Evolutionary conservation across 2,329 filamentous ascomycete genomes (phyloP), one percentile per base, ranked within the genome.

Genomic region (Thielaviopsis euricoi): DNA sequence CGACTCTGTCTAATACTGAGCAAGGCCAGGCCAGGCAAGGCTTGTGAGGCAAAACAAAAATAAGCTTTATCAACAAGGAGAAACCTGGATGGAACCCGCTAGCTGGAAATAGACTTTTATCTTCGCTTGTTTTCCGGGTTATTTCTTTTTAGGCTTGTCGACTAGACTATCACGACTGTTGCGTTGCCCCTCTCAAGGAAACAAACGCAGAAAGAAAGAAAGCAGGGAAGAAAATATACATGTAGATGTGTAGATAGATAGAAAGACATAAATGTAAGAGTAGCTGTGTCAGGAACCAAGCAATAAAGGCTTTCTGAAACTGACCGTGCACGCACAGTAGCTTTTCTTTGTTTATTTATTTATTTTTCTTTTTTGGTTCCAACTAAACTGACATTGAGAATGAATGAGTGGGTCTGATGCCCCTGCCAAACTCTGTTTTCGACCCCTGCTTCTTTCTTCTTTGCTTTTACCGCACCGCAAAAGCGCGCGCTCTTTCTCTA

Each of bases 301-400:
- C 51, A 21, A 50, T 37, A 43, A 40, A 49, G 40, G 25, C 33
- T 19, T 50, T 55, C 48, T 58, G 57, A 58, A 58, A 58, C 57
- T 9, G 25, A 26, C 25, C 25, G 25, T 26, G 25, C 25, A 26
- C 25, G 25, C 9, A 26, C 4, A 26, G 25, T 26, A 26, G 9
- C 4, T 4, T 26, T 10, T 19, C 9, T 4, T 10, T 46, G 17
- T 17, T 40, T 4, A 6, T 17, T 17, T 40, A 4, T 17, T 17
- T 19, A 5, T 6, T 46, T 17, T 46, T 43, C 17, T n/a, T 10
- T 46, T 46, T 3, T 46, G 3, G 10, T 10, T 3, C 5, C 3
- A 6, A 6, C 17, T 46, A 17, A 3, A 10, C 5, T n/a, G 40
- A 46, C 40, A 46, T 46, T 46, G 40, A 46, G 17, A 46, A 17